Evolutionary conservation across 805 yeast genomes (phyloP), one percentile per base, ranked within the genome.

Genomic region (Candida michaelii): DNA sequence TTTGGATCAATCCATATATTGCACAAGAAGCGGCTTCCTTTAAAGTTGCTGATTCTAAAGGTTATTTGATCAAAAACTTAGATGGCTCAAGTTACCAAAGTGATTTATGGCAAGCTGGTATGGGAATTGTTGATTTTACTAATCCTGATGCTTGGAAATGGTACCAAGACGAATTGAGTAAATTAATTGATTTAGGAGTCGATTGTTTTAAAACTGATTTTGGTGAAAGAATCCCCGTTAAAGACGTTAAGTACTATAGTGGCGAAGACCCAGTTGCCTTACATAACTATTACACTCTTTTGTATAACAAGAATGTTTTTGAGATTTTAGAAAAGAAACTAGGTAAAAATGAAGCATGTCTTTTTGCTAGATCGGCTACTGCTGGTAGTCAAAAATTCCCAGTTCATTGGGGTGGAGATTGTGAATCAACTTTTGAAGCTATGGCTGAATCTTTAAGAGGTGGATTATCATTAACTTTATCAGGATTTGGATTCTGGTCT

Each of bases 381-480:
- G 58, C 62, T 18, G 67, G 69, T 6, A 57, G 60, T 12, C 71
- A 65, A 47, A 50, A 60, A 45, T 65, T 58, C 56, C 71, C 71
- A 5, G 71, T 65, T 9, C 70, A 65, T 47, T 65, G 71, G 71
- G 69, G 68, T n/a, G 71, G 71, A 17, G 71, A 65, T 47, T 63
- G 68, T 44, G 59, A 58, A 40, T 61, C 65, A 0, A 54, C 67
- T 1, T 65, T 60, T 46, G 67, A 60, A 43, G 71, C 69, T n/a
- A 65, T 65, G 71, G 58, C 68, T 10, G 70, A 65, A 46, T 44
- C 62, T 9, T 57, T 65, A 32, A 50, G 71, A 32, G 70, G 70
- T 31, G 70, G 70, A 9, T 53, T 65, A 30, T 54, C 61, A 11
- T 46, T 65, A 13, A 46, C 62, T 8, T 49, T 59, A 7, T 47